Conservation (phyloP, 257 asterid genomes). For the Capsicum pubescens region DNA sequence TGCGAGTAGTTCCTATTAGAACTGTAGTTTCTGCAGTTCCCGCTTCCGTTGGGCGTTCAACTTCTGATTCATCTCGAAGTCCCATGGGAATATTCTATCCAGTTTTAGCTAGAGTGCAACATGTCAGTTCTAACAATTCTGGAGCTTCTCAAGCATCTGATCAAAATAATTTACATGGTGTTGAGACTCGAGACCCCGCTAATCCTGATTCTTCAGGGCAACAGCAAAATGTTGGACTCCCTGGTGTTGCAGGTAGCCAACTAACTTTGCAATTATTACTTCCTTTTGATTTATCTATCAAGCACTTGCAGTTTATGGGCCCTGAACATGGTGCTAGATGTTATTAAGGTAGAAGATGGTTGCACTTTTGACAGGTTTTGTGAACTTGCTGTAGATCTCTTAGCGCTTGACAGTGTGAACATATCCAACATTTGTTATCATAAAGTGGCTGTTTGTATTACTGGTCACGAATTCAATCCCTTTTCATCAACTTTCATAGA, state of each 20-base stretch:
- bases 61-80: slow-evolving; percentile 69
- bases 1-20: slow-evolving; percentile 66
- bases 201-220: slow-evolving; percentile 48
- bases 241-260: slow-evolving; percentile 50
- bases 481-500: not conserved
- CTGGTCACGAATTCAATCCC: not conserved
- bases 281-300: slow-evolving; percentile 13
- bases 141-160: slow-evolving; percentile 58
- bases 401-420: not conserved
- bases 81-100: slow-evolving; percentile 78
- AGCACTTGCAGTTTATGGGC: not conserved
- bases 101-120: slow-evolving; percentile 78
- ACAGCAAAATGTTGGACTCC: slow-evolving; percentile 43
- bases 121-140: slow-evolving; percentile 42
- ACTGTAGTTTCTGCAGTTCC: slow-evolving; percentile 67
- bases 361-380: not conserved
- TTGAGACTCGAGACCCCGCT: slow-evolving; percentile 42
- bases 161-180: slow-evolving; percentile 43
- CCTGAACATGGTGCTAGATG: not conserved
- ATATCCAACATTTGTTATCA: not conserved
- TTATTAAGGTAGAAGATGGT: not conserved
- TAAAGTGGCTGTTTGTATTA: slow-evolving; percentile 6
- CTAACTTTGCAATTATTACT: slow-evolving; percentile 15
- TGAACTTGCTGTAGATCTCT: slow-evolving; percentile 15
- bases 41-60: slow-evolving; percentile 47